Evolutionary conservation across 139 green algal genomes (phyloP).

Genomic region (Bryopsis sp.): DNA sequence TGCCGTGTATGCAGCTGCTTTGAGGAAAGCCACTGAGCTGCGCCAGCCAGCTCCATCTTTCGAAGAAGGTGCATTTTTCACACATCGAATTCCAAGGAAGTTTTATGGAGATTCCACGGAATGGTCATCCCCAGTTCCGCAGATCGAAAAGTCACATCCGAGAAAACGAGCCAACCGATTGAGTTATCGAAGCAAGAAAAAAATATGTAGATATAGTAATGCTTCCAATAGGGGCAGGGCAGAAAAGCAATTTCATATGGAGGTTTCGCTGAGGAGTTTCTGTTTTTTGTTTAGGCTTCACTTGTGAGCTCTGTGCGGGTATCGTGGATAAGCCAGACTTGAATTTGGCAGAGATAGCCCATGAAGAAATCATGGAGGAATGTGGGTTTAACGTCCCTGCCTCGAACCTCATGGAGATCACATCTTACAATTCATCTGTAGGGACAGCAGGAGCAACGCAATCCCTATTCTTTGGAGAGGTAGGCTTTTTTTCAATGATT

Average conservation of each 20-base stretch:
- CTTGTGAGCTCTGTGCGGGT: conserved; percentile 82
- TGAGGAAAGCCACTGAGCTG: conserved; percentile 25
- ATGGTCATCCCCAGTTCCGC: too few relatives aligned
- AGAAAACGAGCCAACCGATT: too few relatives aligned
- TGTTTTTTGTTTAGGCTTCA: conserved; percentile 48
- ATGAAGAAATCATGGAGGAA: conserved; percentile 32
- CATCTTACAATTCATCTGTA: conserved; percentile 28
- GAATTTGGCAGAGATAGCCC: background rate
- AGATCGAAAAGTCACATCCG: too few relatives aligned
- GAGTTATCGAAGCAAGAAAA: too few relatives aligned
- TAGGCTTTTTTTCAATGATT: conserved; percentile 7
- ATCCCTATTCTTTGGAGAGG: conserved; percentile 52
- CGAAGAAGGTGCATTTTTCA: conserved; percentile 24
- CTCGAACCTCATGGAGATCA: conserved; percentile 36
- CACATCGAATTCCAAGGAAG: background rate
- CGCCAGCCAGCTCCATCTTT: conserved; percentile 23
- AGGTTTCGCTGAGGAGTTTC: conserved; percentile 1
- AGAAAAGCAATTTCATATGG: too few relatives aligned
- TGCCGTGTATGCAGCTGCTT: conserved; percentile 42
- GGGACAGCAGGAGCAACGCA: conserved; percentile 47
- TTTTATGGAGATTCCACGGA: too few relatives aligned
- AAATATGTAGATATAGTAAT: too few relatives aligned
- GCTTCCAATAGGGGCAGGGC: too few relatives aligned
- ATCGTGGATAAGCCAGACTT: conserved; percentile 73
- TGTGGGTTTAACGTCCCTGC: conserved; percentile 49